Evolutionary conservation across 2,329 filamentous ascomycete species (phyloP), one percentile per base, ranked within the genome.

Genomic region (Pseudogymnoascus sp.): DNA sequence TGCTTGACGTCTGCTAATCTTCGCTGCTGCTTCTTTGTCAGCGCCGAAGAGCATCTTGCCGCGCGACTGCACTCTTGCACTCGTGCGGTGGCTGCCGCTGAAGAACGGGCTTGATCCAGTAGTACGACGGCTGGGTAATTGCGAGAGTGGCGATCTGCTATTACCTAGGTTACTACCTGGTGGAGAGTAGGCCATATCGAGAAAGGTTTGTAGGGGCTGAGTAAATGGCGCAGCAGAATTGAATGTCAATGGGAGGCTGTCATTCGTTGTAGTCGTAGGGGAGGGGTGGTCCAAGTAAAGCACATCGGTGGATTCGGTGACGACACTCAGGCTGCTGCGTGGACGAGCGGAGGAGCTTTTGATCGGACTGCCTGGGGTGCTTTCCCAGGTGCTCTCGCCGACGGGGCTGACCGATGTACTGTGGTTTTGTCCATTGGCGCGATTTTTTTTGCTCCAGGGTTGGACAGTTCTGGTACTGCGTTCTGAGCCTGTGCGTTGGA

Each of bases 101-200:
- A 72, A 73, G 64, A 73, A 73, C 5, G 71, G 70, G 6, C 69
- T 70, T 2, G 66, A 66, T 10, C 70, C 70, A 12, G 66, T 46
- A 34, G n/a, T 34, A 10, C 71, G 65, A 50, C 72, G 64, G 37
- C 66, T 69, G 21, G 70, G 70, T 4, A 68, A 65, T 4, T 12
- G 59, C 18, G 37, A 21, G 18, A 16, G 18, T 5, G 59, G 11
- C 7, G 34, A 36, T 12, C 10, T 60, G 16, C 12, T 37, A 28
- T 50, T 18, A 7, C 14, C 2, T 7, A 25, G n/a, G 7, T 28
- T 16, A 23, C 14, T 18, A 18, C 10, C 11, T 56, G 50, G 16
- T 4, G 28, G 25, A 2, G 50, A 18, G 50, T 34, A 56, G n/a
- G n/a, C n/a, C 28, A 34, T 34, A n/a, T 34, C 28, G n/a, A 56